phyloP scores from a whole-genome alignment of 257 asterid genomes.

The Lithospermum erythrorhizon region DNA sequence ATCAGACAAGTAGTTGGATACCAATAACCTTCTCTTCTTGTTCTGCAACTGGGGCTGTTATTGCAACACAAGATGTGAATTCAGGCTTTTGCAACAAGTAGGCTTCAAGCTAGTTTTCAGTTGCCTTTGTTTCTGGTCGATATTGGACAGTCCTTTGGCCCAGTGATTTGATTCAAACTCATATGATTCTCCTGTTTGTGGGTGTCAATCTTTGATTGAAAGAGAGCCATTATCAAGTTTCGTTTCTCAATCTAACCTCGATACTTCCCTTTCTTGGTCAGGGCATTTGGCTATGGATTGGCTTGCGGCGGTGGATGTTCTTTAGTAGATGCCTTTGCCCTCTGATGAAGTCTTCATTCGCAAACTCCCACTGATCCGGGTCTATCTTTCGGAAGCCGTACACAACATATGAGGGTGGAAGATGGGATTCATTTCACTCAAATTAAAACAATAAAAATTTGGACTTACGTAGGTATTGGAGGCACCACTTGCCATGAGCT shows the following conservation, averaged over 20 bases:
- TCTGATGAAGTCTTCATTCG: constrained; percentile 70
- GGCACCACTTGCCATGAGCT: constrained; percentile 92
- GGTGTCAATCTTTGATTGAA: constrained; percentile 42
- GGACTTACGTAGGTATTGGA: constrained; percentile 96
- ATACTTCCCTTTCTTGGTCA: constrained; percentile 56
- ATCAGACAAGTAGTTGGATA: constrained; percentile 29
- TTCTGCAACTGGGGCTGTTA: constrained; percentile 27
- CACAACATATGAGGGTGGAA: constrained; percentile 1
- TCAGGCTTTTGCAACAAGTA: constrained; percentile 43
- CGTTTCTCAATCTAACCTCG: constrained; percentile 55
- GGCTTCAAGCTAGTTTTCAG: constrained; percentile 34
- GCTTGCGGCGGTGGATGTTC: constrained; percentile 75
- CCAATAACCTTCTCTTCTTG: constrained; percentile 56
- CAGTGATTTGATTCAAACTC: constrained; percentile 32
- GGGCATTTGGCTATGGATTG: constrained; percentile 67
- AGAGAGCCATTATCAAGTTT: constrained; percentile 43
- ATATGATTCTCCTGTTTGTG: constrained; percentile 38
- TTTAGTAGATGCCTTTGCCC: constrained; percentile 59
- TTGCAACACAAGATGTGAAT: constrained; percentile 16
- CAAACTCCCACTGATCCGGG: constrained; percentile 97
- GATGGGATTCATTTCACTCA: too few relatives aligned
- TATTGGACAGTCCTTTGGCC: constrained; percentile 37
- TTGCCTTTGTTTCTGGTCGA: constrained; percentile 52
- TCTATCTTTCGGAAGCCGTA: constrained; percentile 83
- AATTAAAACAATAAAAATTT: too few relatives aligned